phyloP scores from a whole-genome alignment of 495 filamentous ascomycete species.

The Penicillium argentinense region DNA sequence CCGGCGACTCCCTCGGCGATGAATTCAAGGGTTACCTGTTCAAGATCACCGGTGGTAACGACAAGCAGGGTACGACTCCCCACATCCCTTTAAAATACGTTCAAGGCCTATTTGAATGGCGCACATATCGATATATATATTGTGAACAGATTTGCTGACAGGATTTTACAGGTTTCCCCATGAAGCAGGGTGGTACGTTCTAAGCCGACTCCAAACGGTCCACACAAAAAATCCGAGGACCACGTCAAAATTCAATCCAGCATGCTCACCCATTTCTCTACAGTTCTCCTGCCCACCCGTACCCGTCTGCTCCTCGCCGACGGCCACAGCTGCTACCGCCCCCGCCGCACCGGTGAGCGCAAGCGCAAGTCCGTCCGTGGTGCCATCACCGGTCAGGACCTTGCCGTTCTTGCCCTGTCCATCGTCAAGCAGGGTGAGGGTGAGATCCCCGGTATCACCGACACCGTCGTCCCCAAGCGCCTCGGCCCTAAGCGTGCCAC shows the following conservation, averaged over 20 bases:
- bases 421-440: slow-evolving; percentile 96
- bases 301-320: slow-evolving; percentile 91
- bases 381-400: slow-evolving; percentile 92
- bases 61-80: slow-evolving; percentile 79
- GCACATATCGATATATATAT: too few relatives aligned
- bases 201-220: slow-evolving; percentile 8
- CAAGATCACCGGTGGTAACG: slow-evolving; percentile 98
- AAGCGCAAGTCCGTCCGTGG: slow-evolving; percentile 98
- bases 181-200: slow-evolving; percentile 92
- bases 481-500: slow-evolving; percentile 98
- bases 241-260: slow-evolving; percentile 10
- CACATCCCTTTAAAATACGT: not conserved
- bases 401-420: slow-evolving; percentile 86
- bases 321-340: slow-evolving; percentile 90
- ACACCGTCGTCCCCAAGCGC: slow-evolving; percentile 95
- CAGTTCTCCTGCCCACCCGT: slow-evolving; percentile 88
- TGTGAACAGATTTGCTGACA: slow-evolving; percentile 30
- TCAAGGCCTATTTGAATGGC: not conserved
- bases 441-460: slow-evolving; percentile 93
- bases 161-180: slow-evolving; percentile 72
- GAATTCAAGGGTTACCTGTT: slow-evolving; percentile 95
- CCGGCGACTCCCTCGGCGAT: slow-evolving; percentile 89
- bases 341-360: slow-evolving; percentile 94
- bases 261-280: slow-evolving; percentile 31
- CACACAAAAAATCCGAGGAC: slow-evolving; percentile 10